Conservation (phyloP, 2,329 filamentous ascomycete genomes). For the Fusarium robinianum region DNA sequence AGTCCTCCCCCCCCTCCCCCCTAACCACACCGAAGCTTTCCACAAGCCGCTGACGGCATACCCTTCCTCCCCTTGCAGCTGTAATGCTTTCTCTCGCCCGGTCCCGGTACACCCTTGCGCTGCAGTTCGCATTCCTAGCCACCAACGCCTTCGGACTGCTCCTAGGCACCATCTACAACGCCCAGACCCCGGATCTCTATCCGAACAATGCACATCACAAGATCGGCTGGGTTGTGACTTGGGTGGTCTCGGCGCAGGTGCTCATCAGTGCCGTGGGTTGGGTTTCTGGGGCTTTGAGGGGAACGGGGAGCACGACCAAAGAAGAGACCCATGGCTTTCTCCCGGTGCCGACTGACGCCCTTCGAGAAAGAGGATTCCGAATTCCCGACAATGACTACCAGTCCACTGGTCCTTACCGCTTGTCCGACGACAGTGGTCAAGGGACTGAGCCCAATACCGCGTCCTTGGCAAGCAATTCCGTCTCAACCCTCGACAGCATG, state of each 20-base stretch:
- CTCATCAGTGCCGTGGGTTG: constrained; percentile 68
- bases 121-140: constrained; percentile 70
- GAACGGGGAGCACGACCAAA: background rate
- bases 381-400: constrained; percentile 53
- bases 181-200: constrained; percentile 82
- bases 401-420: constrained; percentile 55
- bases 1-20: constrained; percentile 38
- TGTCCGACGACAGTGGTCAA: constrained; percentile 74
- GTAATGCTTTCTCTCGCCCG: constrained; percentile 84
- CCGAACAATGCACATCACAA: constrained; percentile 87
- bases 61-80: constrained; percentile 51
- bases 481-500: constrained; percentile 58
- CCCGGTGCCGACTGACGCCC: constrained; percentile 59
- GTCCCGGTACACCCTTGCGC: constrained; percentile 72
- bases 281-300: constrained; percentile 47
- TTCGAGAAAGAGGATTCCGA: constrained; percentile 3
- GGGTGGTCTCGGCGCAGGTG: constrained; percentile 71
- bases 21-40: background rate
- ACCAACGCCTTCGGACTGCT: constrained; percentile 68
- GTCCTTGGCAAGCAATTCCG: constrained; percentile 67
- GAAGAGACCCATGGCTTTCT: constrained; percentile 56
- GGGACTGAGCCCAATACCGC: constrained; percentile 72
- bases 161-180: constrained; percentile 73
- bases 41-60: constrained; percentile 9
- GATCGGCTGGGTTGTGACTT: constrained; percentile 82